Conservation (phyloP, 768 basidiomycete species). For the Krasilnikovozyma curviuscula region DNA sequence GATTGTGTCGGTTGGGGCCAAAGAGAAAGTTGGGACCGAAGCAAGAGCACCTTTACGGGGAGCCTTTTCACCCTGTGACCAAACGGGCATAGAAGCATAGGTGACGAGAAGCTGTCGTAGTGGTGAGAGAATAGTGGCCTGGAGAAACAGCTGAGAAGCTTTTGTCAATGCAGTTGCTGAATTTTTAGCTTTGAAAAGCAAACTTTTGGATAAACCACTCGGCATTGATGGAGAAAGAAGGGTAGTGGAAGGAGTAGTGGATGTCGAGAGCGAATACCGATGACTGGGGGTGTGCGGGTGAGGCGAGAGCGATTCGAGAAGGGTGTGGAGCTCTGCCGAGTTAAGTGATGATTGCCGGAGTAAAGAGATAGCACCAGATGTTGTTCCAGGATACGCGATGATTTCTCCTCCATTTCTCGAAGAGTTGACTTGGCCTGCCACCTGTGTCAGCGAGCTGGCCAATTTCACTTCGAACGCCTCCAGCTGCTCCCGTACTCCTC, state of each 20-base stretch:
- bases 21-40: conserved; percentile 67
- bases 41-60: too few relatives aligned
- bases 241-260: neutral
- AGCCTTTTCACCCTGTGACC: too few relatives aligned
- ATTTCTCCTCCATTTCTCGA: conserved; percentile 28
- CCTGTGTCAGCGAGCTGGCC: conserved; percentile 38
- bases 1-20: conserved; percentile 73
- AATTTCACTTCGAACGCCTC: conserved; percentile 50
- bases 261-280: neutral
- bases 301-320: conserved; percentile 33
- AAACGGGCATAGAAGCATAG: conserved; percentile 50
- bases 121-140: conserved; percentile 66
- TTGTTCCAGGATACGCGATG: conserved; percentile 38
- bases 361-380: conserved; percentile 43
- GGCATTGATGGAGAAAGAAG: conserved; percentile 11
- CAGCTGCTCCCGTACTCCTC: conserved; percentile 50
- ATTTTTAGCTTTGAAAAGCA: conserved; percentile 39
- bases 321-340: conserved; percentile 47
- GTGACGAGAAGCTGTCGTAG: conserved; percentile 48
- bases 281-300: neutral
- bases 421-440: conserved; percentile 41
- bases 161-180: conserved; percentile 47
- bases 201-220: conserved; percentile 1
- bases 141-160: conserved; percentile 56
- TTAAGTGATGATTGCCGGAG: conserved; percentile 71